These are phyloP conservation scores for Dryadomyces sulphureus DNA, from an alignment of 2,329 filamentous ascomycete genomes.

Conservation along the genomic window DNA sequence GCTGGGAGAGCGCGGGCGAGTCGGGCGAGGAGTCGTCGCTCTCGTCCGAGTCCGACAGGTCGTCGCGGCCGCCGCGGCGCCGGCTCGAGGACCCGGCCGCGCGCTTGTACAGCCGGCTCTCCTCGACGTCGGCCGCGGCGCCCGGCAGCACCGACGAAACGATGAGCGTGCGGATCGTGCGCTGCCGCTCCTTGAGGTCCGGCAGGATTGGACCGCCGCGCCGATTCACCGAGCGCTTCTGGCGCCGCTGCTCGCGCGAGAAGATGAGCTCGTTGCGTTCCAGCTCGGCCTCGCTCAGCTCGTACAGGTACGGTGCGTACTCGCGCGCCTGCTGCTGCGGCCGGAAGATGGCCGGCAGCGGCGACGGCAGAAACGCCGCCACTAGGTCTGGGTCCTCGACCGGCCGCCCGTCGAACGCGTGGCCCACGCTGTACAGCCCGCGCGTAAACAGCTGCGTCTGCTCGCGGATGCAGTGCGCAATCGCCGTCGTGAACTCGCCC, in stretches of 20 bases:
- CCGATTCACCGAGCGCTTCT: conserved; percentile 90
- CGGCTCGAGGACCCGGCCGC: conserved; percentile 46
- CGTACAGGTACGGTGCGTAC: conserved; percentile 84
- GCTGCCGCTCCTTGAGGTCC: conserved; percentile 89
- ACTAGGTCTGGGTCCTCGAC: conserved; percentile 85
- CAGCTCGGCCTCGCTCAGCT: conserved; percentile 78
- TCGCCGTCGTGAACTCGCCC: conserved; percentile 92
- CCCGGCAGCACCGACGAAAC: conserved; percentile 89
- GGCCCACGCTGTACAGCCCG: conserved; percentile 81
- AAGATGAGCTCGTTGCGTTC: conserved; percentile 87
- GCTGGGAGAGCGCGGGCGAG: conserved; percentile 57
- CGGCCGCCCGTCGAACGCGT: conserved; percentile 87
- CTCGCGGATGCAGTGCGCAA: conserved; percentile 94
- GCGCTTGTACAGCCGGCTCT: conserved; percentile 76
- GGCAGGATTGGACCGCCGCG: conserved; percentile 83
- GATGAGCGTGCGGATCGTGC: conserved; percentile 82
- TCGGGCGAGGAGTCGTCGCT: conserved; percentile 79
- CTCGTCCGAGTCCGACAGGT: conserved; percentile 76
- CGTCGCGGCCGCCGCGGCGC: conserved; percentile 38
- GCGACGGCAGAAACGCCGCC: conserved; percentile 72
- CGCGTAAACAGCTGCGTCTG: conserved; percentile 90
- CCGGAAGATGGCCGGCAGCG: conserved; percentile 69
- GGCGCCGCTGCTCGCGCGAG: conserved; percentile 79
- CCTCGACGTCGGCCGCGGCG: conserved; percentile 63
- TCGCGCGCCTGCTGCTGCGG: conserved; percentile 90